phyloP scores from a whole-genome alignment of 441 rosid genomes.

The Gossypium trilobum region DNA sequence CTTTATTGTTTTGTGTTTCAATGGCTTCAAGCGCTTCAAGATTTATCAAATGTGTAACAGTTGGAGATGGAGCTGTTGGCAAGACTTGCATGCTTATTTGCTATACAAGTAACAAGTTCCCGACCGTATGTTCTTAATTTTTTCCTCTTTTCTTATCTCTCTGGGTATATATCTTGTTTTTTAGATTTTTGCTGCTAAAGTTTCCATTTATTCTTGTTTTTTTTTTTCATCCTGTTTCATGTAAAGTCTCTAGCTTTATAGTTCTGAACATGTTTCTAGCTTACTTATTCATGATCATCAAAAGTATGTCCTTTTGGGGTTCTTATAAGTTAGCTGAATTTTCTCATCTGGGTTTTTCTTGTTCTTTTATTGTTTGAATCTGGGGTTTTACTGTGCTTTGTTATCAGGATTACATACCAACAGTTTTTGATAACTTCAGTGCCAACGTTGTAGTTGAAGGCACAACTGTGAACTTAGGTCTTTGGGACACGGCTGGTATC shows the following conservation, averaged over 20 bases:
- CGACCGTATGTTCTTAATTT: constrained; percentile 41
- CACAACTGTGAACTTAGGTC: constrained; percentile 80
- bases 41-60: constrained; percentile 71
- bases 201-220: constrained; percentile 27
- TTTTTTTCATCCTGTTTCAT: constrained; percentile 3
- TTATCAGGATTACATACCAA: constrained; percentile 88
- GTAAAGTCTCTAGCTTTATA: constrained; percentile 9
- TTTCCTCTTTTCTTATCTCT: constrained; percentile 6
- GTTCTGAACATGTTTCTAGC: constrained; percentile 13
- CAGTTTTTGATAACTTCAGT: constrained; percentile 95
- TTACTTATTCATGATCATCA: constrained; percentile 13
- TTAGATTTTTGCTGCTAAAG: constrained; percentile 28
- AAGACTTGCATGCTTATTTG: constrained; percentile 83
- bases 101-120: constrained; percentile 75
- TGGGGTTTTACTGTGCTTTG: constrained; percentile 6
- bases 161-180: constrained; percentile 22
- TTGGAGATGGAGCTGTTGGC: constrained; percentile 80
- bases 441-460: constrained; percentile 92
- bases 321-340: constrained; percentile 5
- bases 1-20: constrained; percentile 15
- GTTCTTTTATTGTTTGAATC: constrained; percentile 2
- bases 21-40: constrained; percentile 84
- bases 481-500: constrained; percentile 99
- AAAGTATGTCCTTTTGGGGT: neutral
- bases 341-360: constrained; percentile 9